Base-by-base conservation (phyloP, 2,329 filamentous ascomycete species). In the Monilinia fructicola region DNA sequence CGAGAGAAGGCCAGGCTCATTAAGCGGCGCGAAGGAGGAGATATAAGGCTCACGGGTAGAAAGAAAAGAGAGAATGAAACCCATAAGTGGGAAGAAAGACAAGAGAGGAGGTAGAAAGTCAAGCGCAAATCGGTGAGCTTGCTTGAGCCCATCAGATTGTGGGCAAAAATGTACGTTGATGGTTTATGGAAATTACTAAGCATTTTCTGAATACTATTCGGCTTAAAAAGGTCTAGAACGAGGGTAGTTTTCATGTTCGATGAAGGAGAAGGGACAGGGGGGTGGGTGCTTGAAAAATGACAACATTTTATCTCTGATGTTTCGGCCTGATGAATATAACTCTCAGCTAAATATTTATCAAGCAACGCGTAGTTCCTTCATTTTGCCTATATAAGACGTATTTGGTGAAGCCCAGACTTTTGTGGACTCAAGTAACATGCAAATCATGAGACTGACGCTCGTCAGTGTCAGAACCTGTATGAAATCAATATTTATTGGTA, bases 401-500 rank as follows among this genome's bases (percentile, higher is more conserved):
- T 28, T 52, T 52, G 23, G n/a, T 18, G 48, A 26, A 5, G 44
- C 10, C 21, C 11, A 18, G n/a, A 10, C 18, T 2, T 11, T 12
- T 50, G 58, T 26, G 14, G 31, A 16, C 16, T 48, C n/a, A 38
- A 46, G 44, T 35, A 23, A 21, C 21, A 28, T 21, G 28, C n/a
- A 38, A 9, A 40, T 61, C 11, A 50, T 61, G 44, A 50, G 9
- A 26, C 58, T 40, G 58, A 61, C 58, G 58, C 58, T 61, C 5
- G 44, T 48, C 58, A 61, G 44, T 23, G n/a, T 61, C n/a, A 38
- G 16, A 26, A 50, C 21, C 31, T 61, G 40, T 31, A 61, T 50
- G 35, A 38, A 61, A 40, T 40, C 46, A 5, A 61, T 61, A 14
- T 38, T 60, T 38, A 52, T 38, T 61, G 31, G 58, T 61, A 61